Base-by-base conservation (phyloP, 129 eudicot species). In the Heracleum sosnowskyi region DNA sequence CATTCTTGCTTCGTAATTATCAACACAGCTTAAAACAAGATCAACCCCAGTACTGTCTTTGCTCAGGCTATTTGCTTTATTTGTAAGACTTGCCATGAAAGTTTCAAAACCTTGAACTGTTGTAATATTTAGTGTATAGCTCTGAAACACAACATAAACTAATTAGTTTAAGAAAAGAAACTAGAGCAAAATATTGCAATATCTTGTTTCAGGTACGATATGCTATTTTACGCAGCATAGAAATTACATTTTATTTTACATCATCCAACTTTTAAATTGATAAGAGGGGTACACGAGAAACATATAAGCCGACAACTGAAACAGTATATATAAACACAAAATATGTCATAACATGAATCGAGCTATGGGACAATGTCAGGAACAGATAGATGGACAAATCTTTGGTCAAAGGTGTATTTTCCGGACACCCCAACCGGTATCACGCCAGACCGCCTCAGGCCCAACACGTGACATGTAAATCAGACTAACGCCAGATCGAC, bases 1-100 rank as follows among this genome's bases (percentile, higher is more conserved):
- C 98, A 95, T 95, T 83, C 98, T 85, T 76, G 98, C 98, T 86
- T 95, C 98, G 44, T 95, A 95, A 87, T 95, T 95, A 86, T 95
- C 98, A 22, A 95, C 98, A 70, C 98, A 95, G 82, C 98, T 95
- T 75, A 95, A 87, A 72, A 95, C 94, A 84, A 95, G 97, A 90
- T 95, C 96, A 31, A 95, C 97, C 55, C 98, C 97, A 71, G 86
- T 77, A 70, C 91, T 96, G 72, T 91, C 92, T 88, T 91, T 91
- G 80, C 71, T 83, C 57, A 89, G 84, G 69, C 82, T 72, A 76
- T 81, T 86, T 84, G 85, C 81, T 82, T 90, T 95, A 79, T 88
- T 90, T 79, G 78, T 88, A 46, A 95, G 93, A 87, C 98, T 95
- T 69, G 91, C 79, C 88, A 91, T 78, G 78, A 95, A 95, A 69